Conservation (phyloP, 2,329 filamentous ascomycete genomes). For the Clarireedia hainanense region DNA sequence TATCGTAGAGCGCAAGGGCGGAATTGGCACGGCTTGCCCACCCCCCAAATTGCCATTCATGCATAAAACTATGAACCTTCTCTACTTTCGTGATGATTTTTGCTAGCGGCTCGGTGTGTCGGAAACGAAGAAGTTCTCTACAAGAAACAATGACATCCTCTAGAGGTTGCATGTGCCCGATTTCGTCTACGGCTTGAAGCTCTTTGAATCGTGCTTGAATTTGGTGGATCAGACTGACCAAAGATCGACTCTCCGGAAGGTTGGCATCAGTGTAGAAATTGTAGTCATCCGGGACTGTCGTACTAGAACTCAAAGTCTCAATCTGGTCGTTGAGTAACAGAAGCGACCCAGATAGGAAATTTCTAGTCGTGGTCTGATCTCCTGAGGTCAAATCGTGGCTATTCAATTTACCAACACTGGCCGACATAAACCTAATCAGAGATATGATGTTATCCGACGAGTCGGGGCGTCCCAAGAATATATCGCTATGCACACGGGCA, state of each 20-base stretch:
- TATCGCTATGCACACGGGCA: constrained; percentile 48
- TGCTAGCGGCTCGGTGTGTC: constrained; percentile 75
- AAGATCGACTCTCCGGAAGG: constrained; percentile 62
- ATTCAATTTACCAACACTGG: constrained; percentile 18
- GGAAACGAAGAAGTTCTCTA: constrained; percentile 65
- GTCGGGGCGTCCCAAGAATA: constrained; percentile 26
- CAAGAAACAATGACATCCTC: constrained; percentile 71
- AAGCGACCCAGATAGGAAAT: constrained; percentile 58
- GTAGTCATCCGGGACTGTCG: constrained; percentile 44
- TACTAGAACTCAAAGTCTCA: constrained; percentile 35
- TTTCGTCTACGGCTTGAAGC: constrained; percentile 59
- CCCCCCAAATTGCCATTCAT: constrained; percentile 85
- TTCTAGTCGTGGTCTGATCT: constrained; percentile 37
- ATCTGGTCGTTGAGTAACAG: constrained; percentile 57
- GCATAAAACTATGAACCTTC: constrained; percentile 73
- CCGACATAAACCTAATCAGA: constrained; percentile 24
- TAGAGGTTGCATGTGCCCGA: constrained; percentile 66
- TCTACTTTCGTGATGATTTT: constrained; percentile 82
- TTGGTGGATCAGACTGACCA: constrained; percentile 61
- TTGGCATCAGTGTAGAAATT: constrained; percentile 90
- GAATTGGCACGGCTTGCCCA: constrained; percentile 78
- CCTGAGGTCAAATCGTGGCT: constrained; percentile 8
- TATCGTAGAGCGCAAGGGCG: constrained; percentile 62
- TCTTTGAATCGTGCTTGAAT: constrained; percentile 66
- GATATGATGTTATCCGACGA: constrained; percentile 22